phyloP scores from a whole-genome alignment of 1,284 basidiomycete species.

The Malassezia caprae region DNA sequence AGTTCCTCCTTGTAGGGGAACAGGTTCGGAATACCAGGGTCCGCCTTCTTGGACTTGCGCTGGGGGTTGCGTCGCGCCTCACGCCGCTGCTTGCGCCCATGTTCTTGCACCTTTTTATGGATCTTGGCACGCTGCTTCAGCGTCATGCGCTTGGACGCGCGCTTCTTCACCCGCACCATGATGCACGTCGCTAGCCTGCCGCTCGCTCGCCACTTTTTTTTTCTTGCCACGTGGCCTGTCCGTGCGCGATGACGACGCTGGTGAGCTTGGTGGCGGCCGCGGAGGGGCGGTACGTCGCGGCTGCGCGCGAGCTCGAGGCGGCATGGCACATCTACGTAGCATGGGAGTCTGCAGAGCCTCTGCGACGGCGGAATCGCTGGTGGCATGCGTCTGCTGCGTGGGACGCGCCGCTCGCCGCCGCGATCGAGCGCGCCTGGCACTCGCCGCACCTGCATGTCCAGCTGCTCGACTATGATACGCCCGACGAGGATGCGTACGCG shows the following conservation, averaged over 20 bases:
- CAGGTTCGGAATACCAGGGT: conserved; percentile 91
- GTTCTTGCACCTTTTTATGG: conserved; percentile 43
- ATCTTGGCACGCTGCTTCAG: conserved; percentile 44
- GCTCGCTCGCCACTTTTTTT: not conserved
- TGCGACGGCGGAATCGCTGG: not conserved
- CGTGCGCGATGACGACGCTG: conserved; percentile 4
- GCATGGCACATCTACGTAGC: conserved; percentile 4
- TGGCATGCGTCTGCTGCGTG: not conserved
- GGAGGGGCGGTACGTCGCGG: conserved; percentile 1
- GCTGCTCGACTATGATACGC: conserved; percentile 4
- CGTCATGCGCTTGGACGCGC: conserved; percentile 37
- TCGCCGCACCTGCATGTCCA: not conserved
- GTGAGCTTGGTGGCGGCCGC: not conserved
- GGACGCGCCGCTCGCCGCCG: not conserved
- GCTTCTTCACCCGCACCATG: conserved; percentile 38
- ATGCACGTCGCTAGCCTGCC: not conserved
- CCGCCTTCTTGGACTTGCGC: conserved; percentile 59
- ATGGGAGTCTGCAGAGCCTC: not conserved
- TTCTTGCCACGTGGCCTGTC: conserved; percentile 10
- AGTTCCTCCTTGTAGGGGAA: conserved; percentile 97
- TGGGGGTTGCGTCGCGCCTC: conserved; percentile 79
- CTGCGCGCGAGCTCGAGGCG: not conserved
- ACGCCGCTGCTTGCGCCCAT: conserved; percentile 51
- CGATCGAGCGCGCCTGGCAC: not conserved
- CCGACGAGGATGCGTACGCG: not conserved